Evolutionary conservation across 139 green algal genomes (phyloP).

Genomic region (Auxenochlorella protothecoides): DNA sequence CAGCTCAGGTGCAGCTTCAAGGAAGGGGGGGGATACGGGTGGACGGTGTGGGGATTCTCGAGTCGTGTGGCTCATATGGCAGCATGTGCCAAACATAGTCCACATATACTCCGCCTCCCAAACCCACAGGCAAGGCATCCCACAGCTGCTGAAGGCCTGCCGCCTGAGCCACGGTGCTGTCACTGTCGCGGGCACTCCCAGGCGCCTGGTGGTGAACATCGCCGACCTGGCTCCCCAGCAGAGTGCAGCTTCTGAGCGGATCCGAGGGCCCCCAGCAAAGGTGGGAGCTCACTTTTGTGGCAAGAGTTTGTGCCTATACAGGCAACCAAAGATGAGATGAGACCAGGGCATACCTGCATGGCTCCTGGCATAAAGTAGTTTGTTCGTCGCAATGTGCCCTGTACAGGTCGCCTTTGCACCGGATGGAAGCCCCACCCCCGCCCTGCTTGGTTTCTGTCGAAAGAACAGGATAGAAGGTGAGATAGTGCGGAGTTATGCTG

Average conservation of each 20-base stretch:
- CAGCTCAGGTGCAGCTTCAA: slow-evolving; percentile 59
- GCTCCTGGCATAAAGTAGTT: too few species aligned
- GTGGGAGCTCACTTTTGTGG: slow-evolving; percentile 2
- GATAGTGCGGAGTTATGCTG: not conserved
- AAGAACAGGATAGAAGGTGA: slow-evolving; percentile 69
- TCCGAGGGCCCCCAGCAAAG: slow-evolving; percentile 84
- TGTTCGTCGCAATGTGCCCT: not conserved
- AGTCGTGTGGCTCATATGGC: too few species aligned
- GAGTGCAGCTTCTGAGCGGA: slow-evolving; percentile 35
- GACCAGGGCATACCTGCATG: too few species aligned
- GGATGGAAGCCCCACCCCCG: slow-evolving; percentile 70
- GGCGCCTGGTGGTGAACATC: slow-evolving; percentile 75
- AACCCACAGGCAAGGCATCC: slow-evolving; percentile 43
- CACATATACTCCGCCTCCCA: not conserved
- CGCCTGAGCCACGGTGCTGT: slow-evolving; percentile 63
- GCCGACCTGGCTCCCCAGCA: slow-evolving; percentile 54
- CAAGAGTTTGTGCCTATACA: too few species aligned
- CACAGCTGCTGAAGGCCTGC: slow-evolving; percentile 59
- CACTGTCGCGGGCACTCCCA: slow-evolving; percentile 69
- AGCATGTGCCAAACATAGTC: too few species aligned
- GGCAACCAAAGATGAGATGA: too few species aligned
- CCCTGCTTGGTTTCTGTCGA: slow-evolving; percentile 82
- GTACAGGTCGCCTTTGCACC: slow-evolving; percentile 46
- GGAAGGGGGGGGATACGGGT: not conserved
- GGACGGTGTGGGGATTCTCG: not conserved